These are phyloP conservation scores for Aspergillus mulundensis DNA, from an alignment of 495 filamentous ascomycete species.

Conservation along the genomic window DNA sequence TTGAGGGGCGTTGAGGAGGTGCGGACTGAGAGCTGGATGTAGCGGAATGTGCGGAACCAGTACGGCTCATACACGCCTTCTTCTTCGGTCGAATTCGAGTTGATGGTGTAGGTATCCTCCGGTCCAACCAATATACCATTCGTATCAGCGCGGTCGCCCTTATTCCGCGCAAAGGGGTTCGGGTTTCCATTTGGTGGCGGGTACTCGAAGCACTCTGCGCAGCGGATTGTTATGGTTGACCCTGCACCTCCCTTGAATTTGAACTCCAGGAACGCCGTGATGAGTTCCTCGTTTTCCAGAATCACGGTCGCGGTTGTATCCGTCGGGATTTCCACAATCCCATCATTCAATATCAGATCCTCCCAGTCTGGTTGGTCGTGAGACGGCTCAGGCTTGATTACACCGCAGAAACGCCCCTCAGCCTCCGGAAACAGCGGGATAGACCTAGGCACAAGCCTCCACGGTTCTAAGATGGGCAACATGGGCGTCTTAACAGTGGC, in stretches of 20 bases:
- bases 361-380: neutral
- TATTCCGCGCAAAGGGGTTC: conserved; percentile 19
- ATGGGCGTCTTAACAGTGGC: conserved; percentile 19
- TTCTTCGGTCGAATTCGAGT: neutral
- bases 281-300: conserved; percentile 13
- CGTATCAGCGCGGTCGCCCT: conserved; percentile 15
- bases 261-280: conserved; percentile 22
- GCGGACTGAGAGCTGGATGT: conserved; percentile 14
- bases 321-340: conserved; percentile 10
- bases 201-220: conserved; percentile 26
- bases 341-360: neutral
- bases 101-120: conserved; percentile 21
- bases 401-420: conserved; percentile 7
- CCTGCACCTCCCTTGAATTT: conserved; percentile 14
- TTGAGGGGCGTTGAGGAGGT: neutral
- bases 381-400: conserved; percentile 7
- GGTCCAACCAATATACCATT: conserved; percentile 18
- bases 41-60: conserved; percentile 30
- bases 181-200: conserved; percentile 12
- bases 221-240: conserved; percentile 14
- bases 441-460: conserved; percentile 17
- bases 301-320: conserved; percentile 14
- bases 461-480: conserved; percentile 22
- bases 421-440: conserved; percentile 22
- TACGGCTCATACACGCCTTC: conserved; percentile 19